Percentiles rank a stretch among this genome's conserved stretches.
Evolutionary conservation across 768 basidiomycete species (phyloP).

Genomic region (Hericium rajendrae): DNA sequence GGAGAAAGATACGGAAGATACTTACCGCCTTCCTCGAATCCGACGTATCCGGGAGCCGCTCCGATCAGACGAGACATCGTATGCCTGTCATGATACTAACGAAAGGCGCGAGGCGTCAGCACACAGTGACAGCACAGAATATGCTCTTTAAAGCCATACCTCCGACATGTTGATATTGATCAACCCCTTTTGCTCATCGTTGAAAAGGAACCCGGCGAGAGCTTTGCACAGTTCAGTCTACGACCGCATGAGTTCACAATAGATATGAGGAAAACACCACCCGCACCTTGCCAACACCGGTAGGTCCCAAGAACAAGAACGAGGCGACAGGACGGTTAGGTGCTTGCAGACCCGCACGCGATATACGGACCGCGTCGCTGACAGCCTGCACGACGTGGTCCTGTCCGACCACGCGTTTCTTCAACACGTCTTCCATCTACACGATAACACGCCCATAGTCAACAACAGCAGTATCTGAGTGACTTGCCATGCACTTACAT

Average conservation of each 20-base stretch:
- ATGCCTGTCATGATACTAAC: constrained; percentile 84
- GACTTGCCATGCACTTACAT: constrained; percentile 38
- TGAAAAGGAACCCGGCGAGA: constrained; percentile 81
- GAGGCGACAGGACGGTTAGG: constrained; percentile 87
- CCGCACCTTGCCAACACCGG: constrained; percentile 73
- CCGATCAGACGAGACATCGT: constrained; percentile 88
- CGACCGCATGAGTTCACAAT: neutral
- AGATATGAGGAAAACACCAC: neutral
- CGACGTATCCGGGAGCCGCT: constrained; percentile 87
- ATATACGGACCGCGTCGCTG: constrained; percentile 86
- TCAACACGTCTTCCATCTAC: constrained; percentile 82
- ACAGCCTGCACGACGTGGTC: constrained; percentile 80
- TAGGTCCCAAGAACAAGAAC: constrained; percentile 85
- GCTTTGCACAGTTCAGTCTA: constrained; percentile 88
- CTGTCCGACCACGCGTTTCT: constrained; percentile 78
- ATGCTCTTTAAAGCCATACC: constrained; percentile 15
- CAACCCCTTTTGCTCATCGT: constrained; percentile 81
- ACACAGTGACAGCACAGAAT: neutral
- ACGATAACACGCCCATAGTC: neutral
- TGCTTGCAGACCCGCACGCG: constrained; percentile 82
- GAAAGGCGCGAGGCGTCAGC: neutral
- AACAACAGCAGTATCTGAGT: neutral
- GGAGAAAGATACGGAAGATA: neutral
- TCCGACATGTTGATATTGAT: constrained; percentile 97
- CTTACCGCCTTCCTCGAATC: constrained; percentile 61